These are phyloP conservation scores for Magnolia changhungtana DNA, from an alignment of 164 flowering plant genomes.

Conservation along the genomic window DNA sequence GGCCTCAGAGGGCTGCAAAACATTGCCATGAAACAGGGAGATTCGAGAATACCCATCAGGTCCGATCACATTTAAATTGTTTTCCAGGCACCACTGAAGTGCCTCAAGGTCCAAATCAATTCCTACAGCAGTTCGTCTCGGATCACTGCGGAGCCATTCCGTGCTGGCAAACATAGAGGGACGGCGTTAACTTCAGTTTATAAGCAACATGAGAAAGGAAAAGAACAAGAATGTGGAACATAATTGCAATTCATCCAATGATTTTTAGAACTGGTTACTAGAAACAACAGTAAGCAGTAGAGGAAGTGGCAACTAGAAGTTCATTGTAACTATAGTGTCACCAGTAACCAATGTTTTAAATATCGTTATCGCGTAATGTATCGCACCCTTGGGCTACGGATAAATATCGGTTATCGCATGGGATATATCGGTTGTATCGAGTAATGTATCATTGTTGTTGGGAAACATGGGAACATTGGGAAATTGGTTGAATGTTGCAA, in stretches of 20 bases:
- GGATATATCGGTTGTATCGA: too few species aligned
- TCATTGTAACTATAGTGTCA: background rate
- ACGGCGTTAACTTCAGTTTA: background rate
- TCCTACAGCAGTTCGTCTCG: slow-evolving; percentile 86
- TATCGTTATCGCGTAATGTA: too few species aligned
- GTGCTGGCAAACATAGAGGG: slow-evolving; percentile 40
- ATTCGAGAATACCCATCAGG: slow-evolving; percentile 69
- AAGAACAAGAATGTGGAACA: background rate
- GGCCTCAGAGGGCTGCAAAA: slow-evolving; percentile 68
- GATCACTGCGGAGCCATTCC: slow-evolving; percentile 82
- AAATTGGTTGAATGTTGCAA: too few species aligned
- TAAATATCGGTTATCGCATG: too few species aligned
- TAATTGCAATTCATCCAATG: too few species aligned
- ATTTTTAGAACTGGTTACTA: too few species aligned
- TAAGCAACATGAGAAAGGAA: background rate
- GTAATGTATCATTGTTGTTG: too few species aligned
- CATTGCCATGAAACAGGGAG: slow-evolving; percentile 88
- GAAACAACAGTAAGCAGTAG: background rate
- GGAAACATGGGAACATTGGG: too few species aligned
- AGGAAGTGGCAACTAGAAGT: background rate
- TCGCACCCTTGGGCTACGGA: too few species aligned
- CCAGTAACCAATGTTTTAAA: background rate
- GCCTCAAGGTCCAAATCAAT: slow-evolving; percentile 90
- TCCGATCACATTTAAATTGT: slow-evolving; percentile 65
- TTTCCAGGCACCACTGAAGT: slow-evolving; percentile 79